Percentiles rank a stretch among this genome's conserved stretches.
phyloP scores from a whole-genome alignment of 768 basidiomycete species.

The Phallus indusiatus region DNA sequence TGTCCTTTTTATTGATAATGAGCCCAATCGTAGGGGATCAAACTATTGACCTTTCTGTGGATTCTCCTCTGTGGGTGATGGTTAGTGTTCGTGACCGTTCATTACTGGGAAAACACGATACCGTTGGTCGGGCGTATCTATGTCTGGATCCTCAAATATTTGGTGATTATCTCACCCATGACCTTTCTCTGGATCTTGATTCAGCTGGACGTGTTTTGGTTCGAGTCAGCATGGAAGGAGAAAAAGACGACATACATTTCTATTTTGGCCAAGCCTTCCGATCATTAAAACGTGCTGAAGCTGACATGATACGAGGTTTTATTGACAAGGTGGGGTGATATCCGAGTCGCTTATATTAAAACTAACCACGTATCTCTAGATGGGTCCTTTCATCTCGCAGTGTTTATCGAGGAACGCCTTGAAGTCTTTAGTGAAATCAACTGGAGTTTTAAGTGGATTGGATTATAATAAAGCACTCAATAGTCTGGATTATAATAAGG shows the following conservation, averaged over 20 bases:
- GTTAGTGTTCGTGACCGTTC: constrained; percentile 88
- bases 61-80: constrained; percentile 95
- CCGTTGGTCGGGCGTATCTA: constrained; percentile 82
- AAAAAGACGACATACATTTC: constrained; percentile 96
- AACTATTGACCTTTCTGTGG: constrained; percentile 89
- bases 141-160: constrained; percentile 86
- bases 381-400: constrained; percentile 88
- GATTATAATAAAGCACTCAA: constrained; percentile 20
- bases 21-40: constrained; percentile 69
- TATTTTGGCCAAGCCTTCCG: constrained; percentile 96
- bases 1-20: neutral
- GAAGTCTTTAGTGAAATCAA: constrained; percentile 64
- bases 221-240: constrained; percentile 95
- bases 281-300: constrained; percentile 84
- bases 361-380: constrained; percentile 36
- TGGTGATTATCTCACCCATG: constrained; percentile 82
- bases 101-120: constrained; percentile 86
- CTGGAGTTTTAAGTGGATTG: constrained; percentile 27
- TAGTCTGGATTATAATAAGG: constrained; percentile 81
- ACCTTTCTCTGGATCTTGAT: constrained; percentile 88
- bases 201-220: constrained; percentile 76
- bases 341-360: neutral
- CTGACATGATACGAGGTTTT: constrained; percentile 92
- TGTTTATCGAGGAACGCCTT: constrained; percentile 70
- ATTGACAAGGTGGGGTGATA: constrained; percentile 76